Base-by-base conservation (phyloP, 2,329 filamentous ascomycete species). In the Ophiocordyceps robertsii region DNA sequence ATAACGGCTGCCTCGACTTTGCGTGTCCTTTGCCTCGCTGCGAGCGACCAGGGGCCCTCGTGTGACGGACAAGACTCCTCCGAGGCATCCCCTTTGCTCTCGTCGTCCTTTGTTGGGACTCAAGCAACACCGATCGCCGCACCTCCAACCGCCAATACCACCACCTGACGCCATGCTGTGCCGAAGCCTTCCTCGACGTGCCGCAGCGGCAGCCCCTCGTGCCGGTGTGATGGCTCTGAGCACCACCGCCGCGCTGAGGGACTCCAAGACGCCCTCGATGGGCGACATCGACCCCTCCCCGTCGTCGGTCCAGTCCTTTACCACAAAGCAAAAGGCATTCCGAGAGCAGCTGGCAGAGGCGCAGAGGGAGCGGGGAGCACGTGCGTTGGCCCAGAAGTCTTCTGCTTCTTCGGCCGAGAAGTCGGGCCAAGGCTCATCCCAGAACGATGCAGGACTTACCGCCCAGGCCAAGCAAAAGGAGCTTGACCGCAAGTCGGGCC, bases 301-400 rank as follows among this genome's bases (percentile, higher is more conserved):
- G 39, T 70, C 84, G 48, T 77, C 77, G 47, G 80, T 84, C 50
- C 71, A 80, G 42, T 70, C 73, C 44, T 98, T 96, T 73, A 86
- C 84, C 60, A 67, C 73, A 56, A 86, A 83, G 64, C 89, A 95
- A 68, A 82, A 82, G 64, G 73, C 80, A 56, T 96, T 95, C 67
- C 84, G 92, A 60, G 80, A 89, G 64, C 77, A 84, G 61, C 69
- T 94, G 55, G 75, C 80, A 54, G 75, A 82, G 64, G 80, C 79
- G 60, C 80, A 84, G 65, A 84, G 82, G 69, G 84, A 84, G 67
- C 77, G 82, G 70, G 81, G 85, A 80, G 84, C 88, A 73, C 89
- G 88, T 95, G 69, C 65, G 72, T 73, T 66, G 53, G 58, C 58
- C 52, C 53, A 62, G 49, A 61, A 62, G 49, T 54, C 62, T 47